Evolutionary conservation across 495 filamentous ascomycete species (phyloP).

Genomic region (Letharia lupina): DNA sequence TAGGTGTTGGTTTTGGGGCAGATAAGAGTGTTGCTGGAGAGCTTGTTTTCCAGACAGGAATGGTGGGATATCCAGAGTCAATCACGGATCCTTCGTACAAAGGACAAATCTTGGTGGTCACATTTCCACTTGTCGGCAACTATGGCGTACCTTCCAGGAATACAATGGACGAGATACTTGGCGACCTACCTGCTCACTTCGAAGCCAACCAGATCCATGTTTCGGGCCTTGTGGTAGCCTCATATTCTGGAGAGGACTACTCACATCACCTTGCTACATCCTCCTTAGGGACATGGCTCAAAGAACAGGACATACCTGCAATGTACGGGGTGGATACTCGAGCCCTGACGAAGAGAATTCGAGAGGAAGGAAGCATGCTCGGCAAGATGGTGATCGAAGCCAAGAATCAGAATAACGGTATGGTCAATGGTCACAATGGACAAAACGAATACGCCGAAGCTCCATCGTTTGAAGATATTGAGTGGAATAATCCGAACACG

Average conservation of each 20-base stretch:
- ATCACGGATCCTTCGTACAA: conserved; percentile 90
- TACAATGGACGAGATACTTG: conserved; percentile 68
- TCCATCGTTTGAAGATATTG: conserved; percentile 57
- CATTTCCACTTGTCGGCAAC: conserved; percentile 85
- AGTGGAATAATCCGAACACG: conserved; percentile 86
- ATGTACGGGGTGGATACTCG: conserved; percentile 94
- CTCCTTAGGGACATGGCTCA: conserved; percentile 87
- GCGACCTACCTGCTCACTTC: conserved; percentile 81
- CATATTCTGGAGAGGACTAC: conserved; percentile 87
- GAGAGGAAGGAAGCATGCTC: conserved; percentile 92
- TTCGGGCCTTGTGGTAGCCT: conserved; percentile 78
- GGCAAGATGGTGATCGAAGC: conserved; percentile 77
- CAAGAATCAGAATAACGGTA: conserved; percentile 39
- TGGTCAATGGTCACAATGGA: conserved; percentile 30
- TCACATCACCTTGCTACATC: conserved; percentile 87
- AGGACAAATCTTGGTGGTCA: conserved; percentile 84
- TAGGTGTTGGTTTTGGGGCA: conserved; percentile 91
- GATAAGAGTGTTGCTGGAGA: conserved; percentile 88
- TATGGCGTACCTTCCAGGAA: conserved; percentile 90
- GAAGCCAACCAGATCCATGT: conserved; percentile 88
- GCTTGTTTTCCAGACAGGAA: conserved; percentile 97
- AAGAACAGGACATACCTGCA: conserved; percentile 90
- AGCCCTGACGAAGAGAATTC: conserved; percentile 85
- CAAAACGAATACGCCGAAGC: conserved; percentile 19
- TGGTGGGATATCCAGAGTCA: conserved; percentile 97